phyloP scores from a whole-genome alignment of 352 stramenopile species.

The Phytophthora chlamydospora region DNA sequence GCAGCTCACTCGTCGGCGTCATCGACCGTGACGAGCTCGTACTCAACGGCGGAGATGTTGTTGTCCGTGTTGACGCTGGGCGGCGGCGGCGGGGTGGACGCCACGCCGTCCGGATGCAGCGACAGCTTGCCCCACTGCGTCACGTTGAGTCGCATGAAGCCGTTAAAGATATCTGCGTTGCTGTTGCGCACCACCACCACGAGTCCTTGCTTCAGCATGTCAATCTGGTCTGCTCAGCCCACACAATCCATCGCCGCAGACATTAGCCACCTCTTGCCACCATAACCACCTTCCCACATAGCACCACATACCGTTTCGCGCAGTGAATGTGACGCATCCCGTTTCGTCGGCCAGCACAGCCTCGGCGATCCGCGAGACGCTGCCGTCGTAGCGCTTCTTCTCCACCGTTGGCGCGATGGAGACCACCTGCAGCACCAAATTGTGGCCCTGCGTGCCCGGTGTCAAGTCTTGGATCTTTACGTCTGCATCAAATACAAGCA shows the following conservation, averaged over 20 bases:
- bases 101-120: constrained; percentile 70
- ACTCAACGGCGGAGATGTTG: constrained; percentile 84
- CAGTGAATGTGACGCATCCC: constrained; percentile 81
- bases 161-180: constrained; percentile 85
- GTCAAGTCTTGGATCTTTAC: constrained; percentile 80
- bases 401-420: constrained; percentile 60
- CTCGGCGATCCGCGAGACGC: constrained; percentile 71
- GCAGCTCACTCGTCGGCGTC: constrained; percentile 52
- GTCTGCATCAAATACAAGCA: constrained; percentile 43
- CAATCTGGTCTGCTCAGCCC: constrained; percentile 71
- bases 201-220: constrained; percentile 55
- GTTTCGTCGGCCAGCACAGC: constrained; percentile 83
- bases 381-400: constrained; percentile 79
- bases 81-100: constrained; percentile 68
- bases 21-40: constrained; percentile 85
- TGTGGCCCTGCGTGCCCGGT: constrained; percentile 79
- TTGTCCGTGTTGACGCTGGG: constrained; percentile 57
- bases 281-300: neutral
- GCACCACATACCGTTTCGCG: constrained; percentile 62
- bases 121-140: constrained; percentile 87
- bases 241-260: neutral
- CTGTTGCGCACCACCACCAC: constrained; percentile 83
- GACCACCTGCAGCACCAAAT: constrained; percentile 78
- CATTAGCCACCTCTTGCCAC: neutral
- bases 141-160: constrained; percentile 87